Conservation (phyloP, 106 monocot genomes). For the Dactylorhiza incarnata region DNA sequence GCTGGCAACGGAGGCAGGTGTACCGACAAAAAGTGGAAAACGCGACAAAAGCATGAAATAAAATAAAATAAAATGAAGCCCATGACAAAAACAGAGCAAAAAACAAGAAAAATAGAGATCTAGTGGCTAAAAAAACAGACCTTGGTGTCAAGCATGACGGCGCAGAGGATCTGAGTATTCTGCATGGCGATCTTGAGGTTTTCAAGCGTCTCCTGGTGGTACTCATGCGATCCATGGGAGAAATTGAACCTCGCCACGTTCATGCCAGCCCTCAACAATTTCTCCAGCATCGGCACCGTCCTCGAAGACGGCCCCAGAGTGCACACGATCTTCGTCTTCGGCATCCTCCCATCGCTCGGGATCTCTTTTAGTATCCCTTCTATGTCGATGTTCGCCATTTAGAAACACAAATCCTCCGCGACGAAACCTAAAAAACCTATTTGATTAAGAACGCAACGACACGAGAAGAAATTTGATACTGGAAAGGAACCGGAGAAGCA, state of each 20-base stretch:
- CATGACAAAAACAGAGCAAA: neutral
- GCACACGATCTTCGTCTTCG: conserved; percentile 69
- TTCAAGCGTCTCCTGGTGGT: conserved; percentile 68
- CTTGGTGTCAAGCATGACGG: conserved; percentile 77
- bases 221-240: conserved; percentile 58
- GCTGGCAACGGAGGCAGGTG: neutral
- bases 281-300: conserved; percentile 65
- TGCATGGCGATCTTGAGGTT: conserved; percentile 53
- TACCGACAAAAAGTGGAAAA: neutral
- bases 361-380: conserved; percentile 47
- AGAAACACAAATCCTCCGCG: neutral
- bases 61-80: neutral
- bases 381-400: conserved; percentile 53
- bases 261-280: conserved; percentile 64
- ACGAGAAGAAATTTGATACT: neutral
- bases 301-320: conserved; percentile 67
- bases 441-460: neutral
- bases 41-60: neutral
- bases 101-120: neutral
- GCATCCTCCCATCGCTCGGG: conserved; percentile 38
- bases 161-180: conserved; percentile 60
- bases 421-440: neutral
- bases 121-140: conserved; percentile 11
- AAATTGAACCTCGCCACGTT: conserved; percentile 77
- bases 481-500: neutral